Conservation (phyloP, 495 filamentous ascomycete genomes). For the Bacidia rubella region DNA sequence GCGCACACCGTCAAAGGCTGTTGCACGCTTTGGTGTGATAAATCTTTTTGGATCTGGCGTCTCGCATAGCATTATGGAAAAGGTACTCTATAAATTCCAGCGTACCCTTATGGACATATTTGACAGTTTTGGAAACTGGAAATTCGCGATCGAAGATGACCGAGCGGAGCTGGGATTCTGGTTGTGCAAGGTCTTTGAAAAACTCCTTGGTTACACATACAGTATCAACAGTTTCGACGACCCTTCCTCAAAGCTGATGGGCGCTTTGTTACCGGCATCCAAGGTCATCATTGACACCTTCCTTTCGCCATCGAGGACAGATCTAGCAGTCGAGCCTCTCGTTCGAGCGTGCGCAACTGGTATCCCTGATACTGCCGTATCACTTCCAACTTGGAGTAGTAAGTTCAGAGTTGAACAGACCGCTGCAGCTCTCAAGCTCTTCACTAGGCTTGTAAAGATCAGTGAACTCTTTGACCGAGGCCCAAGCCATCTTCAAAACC, state of each 20-base stretch:
- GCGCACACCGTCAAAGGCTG: conserved; percentile 40
- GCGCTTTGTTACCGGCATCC: conserved; percentile 53
- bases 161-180: conserved; percentile 44
- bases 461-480: conserved; percentile 48
- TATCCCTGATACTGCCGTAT: conserved; percentile 47
- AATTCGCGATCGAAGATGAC: conserved; percentile 53
- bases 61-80: conserved; percentile 61
- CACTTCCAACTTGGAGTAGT: conserved; percentile 46
- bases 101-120: conserved; percentile 65
- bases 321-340: conserved; percentile 65
- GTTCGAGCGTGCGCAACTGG: conserved; percentile 56
- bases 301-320: conserved; percentile 50
- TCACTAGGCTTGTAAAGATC: conserved; percentile 53
- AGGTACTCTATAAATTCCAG: conserved; percentile 56
- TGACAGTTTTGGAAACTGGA: conserved; percentile 72
- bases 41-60: conserved; percentile 53
- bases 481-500: conserved; percentile 53
- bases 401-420: conserved; percentile 48
- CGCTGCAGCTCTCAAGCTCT: conserved; percentile 47
- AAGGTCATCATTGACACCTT: conserved; percentile 64
- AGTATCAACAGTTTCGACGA: conserved; percentile 22
- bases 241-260: conserved; percentile 45
- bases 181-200: conserved; percentile 55
- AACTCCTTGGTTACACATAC: conserved; percentile 55
- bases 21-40: conserved; percentile 36